Conservation (phyloP, 228 moss, liverwort and hornwort species). For the Sphagnum fallax region DNA sequence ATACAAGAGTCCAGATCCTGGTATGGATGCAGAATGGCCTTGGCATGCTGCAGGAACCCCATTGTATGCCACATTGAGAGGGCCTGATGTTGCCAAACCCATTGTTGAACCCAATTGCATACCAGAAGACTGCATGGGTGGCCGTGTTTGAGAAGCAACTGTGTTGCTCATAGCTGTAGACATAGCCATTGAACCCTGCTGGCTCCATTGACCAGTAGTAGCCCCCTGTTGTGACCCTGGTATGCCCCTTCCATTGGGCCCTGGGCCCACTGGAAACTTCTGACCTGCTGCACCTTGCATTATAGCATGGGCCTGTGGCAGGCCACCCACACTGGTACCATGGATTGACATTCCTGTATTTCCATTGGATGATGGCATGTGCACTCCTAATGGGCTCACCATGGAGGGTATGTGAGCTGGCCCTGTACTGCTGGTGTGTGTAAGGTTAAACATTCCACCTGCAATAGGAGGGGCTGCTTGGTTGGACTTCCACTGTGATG, state of each 20-base stretch:
- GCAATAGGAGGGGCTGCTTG: slow-evolving; percentile 43
- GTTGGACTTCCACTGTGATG: slow-evolving; percentile 62
- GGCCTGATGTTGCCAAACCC: slow-evolving; percentile 2
- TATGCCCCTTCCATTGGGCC: slow-evolving; percentile 29
- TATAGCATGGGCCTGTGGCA: slow-evolving; percentile 24
- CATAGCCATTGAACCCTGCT: slow-evolving; percentile 27
- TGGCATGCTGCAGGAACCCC: slow-evolving; percentile 14
- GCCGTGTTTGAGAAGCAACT: slow-evolving; percentile 27
- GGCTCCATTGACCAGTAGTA: slow-evolving; percentile 26
- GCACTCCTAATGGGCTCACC: slow-evolving; percentile 36
- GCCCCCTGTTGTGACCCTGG: slow-evolving; percentile 19
- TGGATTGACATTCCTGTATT: slow-evolving; percentile 30
- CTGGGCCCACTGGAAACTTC: slow-evolving; percentile 27
- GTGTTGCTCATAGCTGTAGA: slow-evolving; percentile 13
- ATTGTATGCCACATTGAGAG: background rate
- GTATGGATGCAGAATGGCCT: slow-evolving; percentile 8
- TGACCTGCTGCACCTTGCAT: slow-evolving; percentile 35
- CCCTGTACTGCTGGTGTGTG: slow-evolving; percentile 46
- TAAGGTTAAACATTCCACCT: slow-evolving; percentile 60
- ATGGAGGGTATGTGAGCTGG: slow-evolving; percentile 26
- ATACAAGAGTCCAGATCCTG: slow-evolving; percentile 12
- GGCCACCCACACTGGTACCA: slow-evolving; percentile 25
- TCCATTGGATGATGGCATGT: slow-evolving; percentile 41
- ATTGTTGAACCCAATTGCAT: slow-evolving; percentile 9
- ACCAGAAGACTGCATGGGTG: slow-evolving; percentile 11